Evolutionary conservation across 805 yeast species (phyloP).

Genomic region (Lipomyces mesembrius): DNA sequence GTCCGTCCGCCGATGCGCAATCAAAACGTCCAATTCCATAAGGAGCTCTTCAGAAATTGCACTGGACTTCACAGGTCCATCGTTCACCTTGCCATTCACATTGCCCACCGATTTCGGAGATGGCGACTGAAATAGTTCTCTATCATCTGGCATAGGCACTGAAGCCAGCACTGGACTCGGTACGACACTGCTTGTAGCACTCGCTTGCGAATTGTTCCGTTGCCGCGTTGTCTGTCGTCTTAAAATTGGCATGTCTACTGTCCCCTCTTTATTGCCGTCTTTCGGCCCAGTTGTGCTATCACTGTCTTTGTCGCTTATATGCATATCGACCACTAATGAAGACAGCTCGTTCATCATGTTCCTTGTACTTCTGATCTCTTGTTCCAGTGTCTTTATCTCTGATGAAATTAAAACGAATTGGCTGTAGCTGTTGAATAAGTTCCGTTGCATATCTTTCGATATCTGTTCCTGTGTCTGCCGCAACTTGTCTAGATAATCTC

Average conservation of each 20-base stretch:
- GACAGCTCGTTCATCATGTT: constrained; percentile 31
- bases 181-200: background rate
- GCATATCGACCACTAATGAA: constrained; percentile 26
- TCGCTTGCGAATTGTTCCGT: background rate
- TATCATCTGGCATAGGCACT: background rate
- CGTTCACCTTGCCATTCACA: constrained; percentile 1
- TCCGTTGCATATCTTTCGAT: constrained; percentile 34
- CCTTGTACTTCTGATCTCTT: constrained; percentile 30
- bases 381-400: constrained; percentile 32
- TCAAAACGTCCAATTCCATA: constrained; percentile 65
- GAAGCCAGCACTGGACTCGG: constrained; percentile 3
- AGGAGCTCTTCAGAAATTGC: constrained; percentile 56
- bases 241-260: constrained; percentile 22
- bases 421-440: constrained; percentile 31
- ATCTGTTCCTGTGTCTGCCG: constrained; percentile 25
- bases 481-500: constrained; percentile 30
- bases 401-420: constrained; percentile 35
- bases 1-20: constrained; percentile 61
- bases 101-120: constrained; percentile 16
- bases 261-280: constrained; percentile 4
- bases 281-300: background rate
- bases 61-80: background rate
- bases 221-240: constrained; percentile 19
- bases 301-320: constrained; percentile 2
- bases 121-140: constrained; percentile 8